These are phyloP conservation scores for Pseudocercospora fijiensis DNA, from an alignment of 2,329 filamentous ascomycete genomes.

Conservation along the genomic window DNA sequence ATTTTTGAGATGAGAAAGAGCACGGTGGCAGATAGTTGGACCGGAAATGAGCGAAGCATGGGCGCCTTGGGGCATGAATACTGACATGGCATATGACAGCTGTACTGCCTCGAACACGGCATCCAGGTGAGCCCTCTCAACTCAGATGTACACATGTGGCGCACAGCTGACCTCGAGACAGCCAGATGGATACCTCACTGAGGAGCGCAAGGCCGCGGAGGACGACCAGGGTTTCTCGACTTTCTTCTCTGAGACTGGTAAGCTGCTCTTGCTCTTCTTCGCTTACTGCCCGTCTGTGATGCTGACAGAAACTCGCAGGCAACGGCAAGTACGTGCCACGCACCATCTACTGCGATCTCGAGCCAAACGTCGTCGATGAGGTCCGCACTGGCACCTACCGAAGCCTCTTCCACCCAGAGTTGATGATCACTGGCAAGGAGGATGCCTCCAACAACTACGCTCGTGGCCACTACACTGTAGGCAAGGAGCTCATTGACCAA, in stretches of 20 bases:
- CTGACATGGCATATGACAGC: constrained; percentile 56
- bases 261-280: not conserved
- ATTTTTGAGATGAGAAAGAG: constrained; percentile 15
- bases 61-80: constrained; percentile 34
- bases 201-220: constrained; percentile 91
- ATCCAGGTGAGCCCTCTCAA: constrained; percentile 73
- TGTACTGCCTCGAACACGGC: constrained; percentile 99
- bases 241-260: constrained; percentile 99
- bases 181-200: constrained; percentile 98
- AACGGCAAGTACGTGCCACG: constrained; percentile 98
- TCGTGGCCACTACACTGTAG: constrained; percentile 98
- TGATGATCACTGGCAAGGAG: constrained; percentile 99
- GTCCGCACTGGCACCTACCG: constrained; percentile 97
- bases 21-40: constrained; percentile 13
- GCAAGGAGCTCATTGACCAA: constrained; percentile 98
- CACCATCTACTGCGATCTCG: constrained; percentile 99
- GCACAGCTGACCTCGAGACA: constrained; percentile 45
- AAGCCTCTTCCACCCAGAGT: constrained; percentile 95
- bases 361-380: constrained; percentile 99
- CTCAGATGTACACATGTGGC: not conserved
- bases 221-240: constrained; percentile 98
- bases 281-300: constrained; percentile 53
- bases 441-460: constrained; percentile 99
- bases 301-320: constrained; percentile 56
- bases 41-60: constrained; percentile 26